These are phyloP conservation scores for Colletotrichum sp. DNA, from an alignment of 2,329 filamentous ascomycete genomes.

Conservation along the genomic window DNA sequence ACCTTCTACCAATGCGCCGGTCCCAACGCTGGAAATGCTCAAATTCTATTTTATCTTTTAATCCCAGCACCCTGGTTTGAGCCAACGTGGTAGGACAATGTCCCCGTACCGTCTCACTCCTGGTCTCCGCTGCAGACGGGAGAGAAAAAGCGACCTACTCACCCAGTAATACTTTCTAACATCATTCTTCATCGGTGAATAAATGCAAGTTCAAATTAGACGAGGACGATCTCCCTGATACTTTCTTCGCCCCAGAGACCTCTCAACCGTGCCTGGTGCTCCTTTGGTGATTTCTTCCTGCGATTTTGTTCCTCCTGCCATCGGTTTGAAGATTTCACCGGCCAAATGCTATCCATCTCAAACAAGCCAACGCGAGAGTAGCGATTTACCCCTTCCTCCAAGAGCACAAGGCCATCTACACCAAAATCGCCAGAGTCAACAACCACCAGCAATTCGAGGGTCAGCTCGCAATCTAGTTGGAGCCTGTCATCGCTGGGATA, in stretches of 20 bases:
- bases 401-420: not conserved
- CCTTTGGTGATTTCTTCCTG: not conserved
- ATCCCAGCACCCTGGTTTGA: not conserved
- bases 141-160: not conserved
- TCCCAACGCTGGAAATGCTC: not conserved
- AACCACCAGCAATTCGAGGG: not conserved
- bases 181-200: not conserved
- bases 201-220: not conserved
- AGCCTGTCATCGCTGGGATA: not conserved
- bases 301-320: not conserved
- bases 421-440: not conserved
- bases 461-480: not conserved
- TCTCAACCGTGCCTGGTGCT: not conserved
- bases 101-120: not conserved
- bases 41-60: not conserved
- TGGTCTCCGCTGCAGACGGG: too few species aligned
- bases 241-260: not conserved
- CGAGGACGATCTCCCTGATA: not conserved
- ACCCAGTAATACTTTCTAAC: fast-evolving
- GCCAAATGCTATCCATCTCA: not conserved
- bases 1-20: not conserved
- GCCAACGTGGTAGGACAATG: not conserved
- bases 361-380: not conserved
- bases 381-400: not conserved
- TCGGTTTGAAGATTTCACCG: not conserved